Percentiles rank a stretch among this genome's conserved stretches.
Evolutionary conservation across 768 basidiomycete species (phyloP).

Genomic region (Russula sp.): DNA sequence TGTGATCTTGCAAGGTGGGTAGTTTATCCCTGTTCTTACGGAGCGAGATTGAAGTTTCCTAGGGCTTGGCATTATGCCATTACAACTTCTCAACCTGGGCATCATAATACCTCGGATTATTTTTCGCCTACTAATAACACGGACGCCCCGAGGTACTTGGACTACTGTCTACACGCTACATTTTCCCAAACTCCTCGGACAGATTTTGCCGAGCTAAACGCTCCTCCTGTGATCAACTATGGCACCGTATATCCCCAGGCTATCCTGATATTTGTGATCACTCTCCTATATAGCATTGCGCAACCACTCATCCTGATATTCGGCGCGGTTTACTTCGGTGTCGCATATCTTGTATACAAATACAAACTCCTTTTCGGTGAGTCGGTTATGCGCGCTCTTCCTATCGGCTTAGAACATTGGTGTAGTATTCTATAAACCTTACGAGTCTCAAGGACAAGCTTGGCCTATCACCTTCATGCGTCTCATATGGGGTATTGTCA

Average conservation of each 20-base stretch:
- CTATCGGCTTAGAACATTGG: neutral
- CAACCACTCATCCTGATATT: conserved; percentile 94
- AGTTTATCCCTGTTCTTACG: neutral
- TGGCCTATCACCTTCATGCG: conserved; percentile 95
- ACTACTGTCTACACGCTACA: neutral
- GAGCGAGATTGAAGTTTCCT: conserved; percentile 7
- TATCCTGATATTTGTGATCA: conserved; percentile 92
- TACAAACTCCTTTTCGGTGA: conserved; percentile 92
- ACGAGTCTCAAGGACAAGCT: conserved; percentile 94
- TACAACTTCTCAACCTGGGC: conserved; percentile 89
- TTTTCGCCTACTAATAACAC: conserved; percentile 67
- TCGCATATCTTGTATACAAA: conserved; percentile 95
- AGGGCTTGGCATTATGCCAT: conserved; percentile 92
- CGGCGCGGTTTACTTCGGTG: conserved; percentile 93
- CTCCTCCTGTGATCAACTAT: conserved; percentile 97
- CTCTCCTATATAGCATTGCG: conserved; percentile 89
- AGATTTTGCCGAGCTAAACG: conserved; percentile 96
- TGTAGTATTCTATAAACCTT: conserved; percentile 95
- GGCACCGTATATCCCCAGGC: conserved; percentile 96
- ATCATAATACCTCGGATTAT: conserved; percentile 76
- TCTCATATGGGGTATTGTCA: conserved; percentile 85
- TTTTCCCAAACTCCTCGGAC: conserved; percentile 9
- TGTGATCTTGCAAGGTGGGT: conserved; percentile 70
- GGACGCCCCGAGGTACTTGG: conserved; percentile 76
- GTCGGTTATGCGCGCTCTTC: conserved; percentile 26